Base-by-base conservation (phyloP, 2,329 filamentous ascomycete species). In the Colletotrichum nymphaeae region DNA sequence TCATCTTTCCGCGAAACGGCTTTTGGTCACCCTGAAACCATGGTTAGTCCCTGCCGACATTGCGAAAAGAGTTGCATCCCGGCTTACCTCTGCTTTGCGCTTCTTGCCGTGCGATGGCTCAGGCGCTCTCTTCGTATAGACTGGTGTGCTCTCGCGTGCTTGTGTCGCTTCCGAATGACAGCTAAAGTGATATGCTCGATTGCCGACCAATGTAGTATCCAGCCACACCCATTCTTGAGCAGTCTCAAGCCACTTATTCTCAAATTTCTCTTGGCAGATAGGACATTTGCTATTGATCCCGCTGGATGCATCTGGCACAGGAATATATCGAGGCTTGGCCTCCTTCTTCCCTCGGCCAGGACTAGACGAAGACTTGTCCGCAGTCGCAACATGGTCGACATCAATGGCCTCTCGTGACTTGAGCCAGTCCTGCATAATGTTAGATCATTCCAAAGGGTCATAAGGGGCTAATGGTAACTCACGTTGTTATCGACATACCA, bases 201-300 rank as follows among this genome's bases (percentile, higher is more conserved):
- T 91, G 46, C 93, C 94, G 35, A 97, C 90, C 76, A 93, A 89
- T 63, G 94, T 88, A 0, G 96, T 94, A 82, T 99, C 96, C 82
- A 95, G 93, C 94, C 97, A 98, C 53, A 99, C 96, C 89, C 95
- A 98, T 79, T 99, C 96, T 82, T 98, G 95, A 22, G 93, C 94
- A 75, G 97, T 95, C 78, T 97, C 95, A 7, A 96, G 92, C 93
- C 95, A 98, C 76, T 93, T 93, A 76, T 94, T 95, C 84, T 97
- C 93, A 78, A 99, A 98, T 76, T 93, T 93, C 81, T 99, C 97
- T 81, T 98, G 95, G 81, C 97, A 98, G 77, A 99, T 97, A 2
- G 95, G 95, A 79, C 97, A 99, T 1, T 93, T 89, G 19, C 91
- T 93, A 79, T 95, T 95, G 72, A 93, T 90, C 30, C 93, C 88